A percentile compares a stretch with the other conserved stretches of the same genome.
These are phyloP conservation scores for Didymella pinodella DNA, from an alignment of 2,329 filamentous ascomycete genomes.

Conservation along the genomic window DNA sequence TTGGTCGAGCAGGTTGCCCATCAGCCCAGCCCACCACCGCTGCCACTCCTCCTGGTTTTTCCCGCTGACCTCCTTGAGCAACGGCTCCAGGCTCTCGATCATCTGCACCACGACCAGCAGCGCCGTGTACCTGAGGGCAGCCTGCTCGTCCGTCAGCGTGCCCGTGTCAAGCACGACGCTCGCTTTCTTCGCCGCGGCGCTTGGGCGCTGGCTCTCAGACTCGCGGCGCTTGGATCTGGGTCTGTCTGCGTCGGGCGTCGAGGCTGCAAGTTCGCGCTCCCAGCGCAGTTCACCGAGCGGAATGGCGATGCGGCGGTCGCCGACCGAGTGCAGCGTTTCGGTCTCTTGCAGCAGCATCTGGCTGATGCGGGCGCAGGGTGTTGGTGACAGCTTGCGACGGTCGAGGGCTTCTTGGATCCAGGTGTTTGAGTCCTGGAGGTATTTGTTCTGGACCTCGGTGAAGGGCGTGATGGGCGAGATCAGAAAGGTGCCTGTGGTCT, in stretches of 20 bases:
- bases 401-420: constrained; percentile 84
- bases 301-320: constrained; percentile 81
- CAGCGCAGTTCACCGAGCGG: constrained; percentile 85
- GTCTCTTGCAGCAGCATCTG: constrained; percentile 83
- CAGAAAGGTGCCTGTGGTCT: constrained; percentile 79
- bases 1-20: constrained; percentile 80
- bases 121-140: constrained; percentile 79
- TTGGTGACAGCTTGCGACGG: constrained; percentile 70
- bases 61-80: constrained; percentile 80
- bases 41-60: constrained; percentile 95
- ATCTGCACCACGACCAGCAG: constrained; percentile 81
- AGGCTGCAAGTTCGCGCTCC: constrained; percentile 74
- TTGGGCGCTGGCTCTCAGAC: constrained; percentile 56
- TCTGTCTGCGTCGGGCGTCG: constrained; percentile 17
- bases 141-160: constrained; percentile 71
- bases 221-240: constrained; percentile 60
- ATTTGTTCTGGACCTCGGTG: constrained; percentile 80
- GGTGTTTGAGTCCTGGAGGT: constrained; percentile 80
- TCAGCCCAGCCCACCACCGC: constrained; percentile 86
- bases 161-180: constrained; percentile 50
- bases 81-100: constrained; percentile 84
- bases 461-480: constrained; percentile 85
- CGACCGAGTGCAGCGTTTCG: constrained; percentile 72
- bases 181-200: constrained; percentile 41
- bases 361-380: constrained; percentile 80